A percentile compares a stretch with the other conserved stretches of the same genome.
phyloP scores from a whole-genome alignment of 129 eudicot genomes.

The Cynara cardunculus region DNA sequence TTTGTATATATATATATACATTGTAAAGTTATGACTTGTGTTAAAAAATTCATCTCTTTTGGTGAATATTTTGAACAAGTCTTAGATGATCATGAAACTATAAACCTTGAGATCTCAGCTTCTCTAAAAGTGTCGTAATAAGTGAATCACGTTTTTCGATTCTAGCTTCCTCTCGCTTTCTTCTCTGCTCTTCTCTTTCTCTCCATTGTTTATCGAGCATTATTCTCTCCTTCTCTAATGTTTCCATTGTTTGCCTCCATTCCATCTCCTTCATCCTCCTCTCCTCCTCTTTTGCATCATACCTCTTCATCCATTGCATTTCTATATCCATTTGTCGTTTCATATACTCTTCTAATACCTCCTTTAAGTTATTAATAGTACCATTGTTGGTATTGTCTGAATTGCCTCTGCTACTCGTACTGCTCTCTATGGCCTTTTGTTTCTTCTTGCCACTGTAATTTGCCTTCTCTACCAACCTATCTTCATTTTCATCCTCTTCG shows the following conservation, averaged over 20 bases:
- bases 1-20: too few species aligned
- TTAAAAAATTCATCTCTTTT: too few species aligned
- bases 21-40: too few species aligned
- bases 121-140: conserved; percentile 49
- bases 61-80: too few species aligned
- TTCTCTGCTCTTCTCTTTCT: conserved; percentile 69
- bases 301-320: conserved; percentile 54
- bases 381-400: not conserved
- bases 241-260: conserved; percentile 75
- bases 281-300: conserved; percentile 75
- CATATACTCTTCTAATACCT: conserved; percentile 67
- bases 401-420: too few species aligned
- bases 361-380: conserved; percentile 24
- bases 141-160: conserved; percentile 70
- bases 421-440: conserved; percentile 21
- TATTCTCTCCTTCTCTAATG: conserved; percentile 58
- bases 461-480: conserved; percentile 26
- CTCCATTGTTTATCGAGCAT: conserved; percentile 68
- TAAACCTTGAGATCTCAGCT: conserved; percentile 50
- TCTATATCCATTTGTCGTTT: conserved; percentile 72
- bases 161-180: conserved; percentile 64
- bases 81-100: not conserved
- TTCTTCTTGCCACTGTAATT: conserved; percentile 30
- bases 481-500: conserved; percentile 53
- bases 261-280: conserved; percentile 62